A percentile compares a stretch with the other conserved stretches of the same genome.
phyloP scores from a whole-genome alignment of 257 asterid species.

The Verbascum thapsus region DNA sequence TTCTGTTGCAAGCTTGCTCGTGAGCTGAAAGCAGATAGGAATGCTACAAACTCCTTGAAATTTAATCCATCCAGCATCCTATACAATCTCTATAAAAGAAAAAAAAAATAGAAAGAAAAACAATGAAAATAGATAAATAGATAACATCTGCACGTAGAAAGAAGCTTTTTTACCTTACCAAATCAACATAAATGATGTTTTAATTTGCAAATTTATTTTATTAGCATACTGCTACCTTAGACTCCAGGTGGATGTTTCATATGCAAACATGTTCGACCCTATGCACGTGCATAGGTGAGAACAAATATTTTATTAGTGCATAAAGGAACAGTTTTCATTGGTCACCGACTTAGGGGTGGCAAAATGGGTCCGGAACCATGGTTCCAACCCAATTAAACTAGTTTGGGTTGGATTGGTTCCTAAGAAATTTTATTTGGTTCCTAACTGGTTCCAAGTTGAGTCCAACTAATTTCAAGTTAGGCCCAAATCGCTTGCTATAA shows the following conservation, averaged over 20 bases:
- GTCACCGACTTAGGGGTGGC: too few species aligned
- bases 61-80: constrained; percentile 88
- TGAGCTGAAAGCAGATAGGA: constrained; percentile 92
- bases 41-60: constrained; percentile 93
- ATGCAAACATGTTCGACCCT: background rate
- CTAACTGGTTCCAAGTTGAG: too few species aligned
- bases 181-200: background rate
- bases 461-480: too few species aligned
- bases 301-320: background rate
- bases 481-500: too few species aligned
- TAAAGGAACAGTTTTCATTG: background rate
- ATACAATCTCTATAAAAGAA: constrained; percentile 68
- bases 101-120: constrained; percentile 20
- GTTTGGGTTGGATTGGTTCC: too few species aligned
- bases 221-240: background rate
- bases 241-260: constrained; percentile 6
- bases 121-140: constrained; percentile 15
- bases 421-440: too few species aligned
- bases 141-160: background rate
- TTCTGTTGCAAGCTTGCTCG: constrained; percentile 81
- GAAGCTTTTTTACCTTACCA: background rate
- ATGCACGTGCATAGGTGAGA: background rate
- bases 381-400: too few species aligned
- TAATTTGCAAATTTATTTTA: background rate
- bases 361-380: too few species aligned